A percentile compares a stretch with the other conserved stretches of the same genome.
phyloP scores from a whole-genome alignment of 139 green algal species.

The Picochlorum sp. region DNA sequence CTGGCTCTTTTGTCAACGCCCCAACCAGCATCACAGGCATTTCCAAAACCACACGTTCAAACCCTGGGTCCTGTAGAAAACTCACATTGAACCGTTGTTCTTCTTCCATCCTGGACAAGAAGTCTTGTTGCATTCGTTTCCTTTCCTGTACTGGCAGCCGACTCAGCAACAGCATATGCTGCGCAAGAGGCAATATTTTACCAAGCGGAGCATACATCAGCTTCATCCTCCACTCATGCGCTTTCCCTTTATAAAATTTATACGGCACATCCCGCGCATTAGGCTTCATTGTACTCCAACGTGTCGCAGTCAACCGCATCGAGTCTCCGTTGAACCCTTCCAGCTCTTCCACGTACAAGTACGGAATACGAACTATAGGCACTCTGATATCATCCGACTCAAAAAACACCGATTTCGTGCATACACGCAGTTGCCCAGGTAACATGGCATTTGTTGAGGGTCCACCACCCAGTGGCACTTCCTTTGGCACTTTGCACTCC shows the following conservation, averaged over 20 bases:
- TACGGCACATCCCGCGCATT: constrained; percentile 62
- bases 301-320: constrained; percentile 13
- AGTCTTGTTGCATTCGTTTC: constrained; percentile 34
- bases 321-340: neutral
- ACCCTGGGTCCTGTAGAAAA: constrained; percentile 34
- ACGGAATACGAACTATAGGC: constrained; percentile 55
- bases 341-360: neutral
- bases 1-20: constrained; percentile 45
- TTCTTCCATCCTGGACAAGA: constrained; percentile 28
- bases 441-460: constrained; percentile 44
- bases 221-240: constrained; percentile 46
- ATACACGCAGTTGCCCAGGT: constrained; percentile 63
- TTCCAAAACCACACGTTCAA: constrained; percentile 45
- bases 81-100: constrained; percentile 54
- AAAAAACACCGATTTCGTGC: constrained; percentile 73
- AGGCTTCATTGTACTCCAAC: constrained; percentile 48
- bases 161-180: constrained; percentile 47
- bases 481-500: constrained; percentile 11
- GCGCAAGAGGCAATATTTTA: constrained; percentile 44
- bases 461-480: neutral
- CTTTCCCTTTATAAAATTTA: constrained; percentile 16
- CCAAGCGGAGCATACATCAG: constrained; percentile 51
- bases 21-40: constrained; percentile 17
- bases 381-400: constrained; percentile 70
- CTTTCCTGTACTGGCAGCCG: constrained; percentile 39